Base-by-base conservation (phyloP, 345 rosid genomes). In the Populus alba region DNA sequence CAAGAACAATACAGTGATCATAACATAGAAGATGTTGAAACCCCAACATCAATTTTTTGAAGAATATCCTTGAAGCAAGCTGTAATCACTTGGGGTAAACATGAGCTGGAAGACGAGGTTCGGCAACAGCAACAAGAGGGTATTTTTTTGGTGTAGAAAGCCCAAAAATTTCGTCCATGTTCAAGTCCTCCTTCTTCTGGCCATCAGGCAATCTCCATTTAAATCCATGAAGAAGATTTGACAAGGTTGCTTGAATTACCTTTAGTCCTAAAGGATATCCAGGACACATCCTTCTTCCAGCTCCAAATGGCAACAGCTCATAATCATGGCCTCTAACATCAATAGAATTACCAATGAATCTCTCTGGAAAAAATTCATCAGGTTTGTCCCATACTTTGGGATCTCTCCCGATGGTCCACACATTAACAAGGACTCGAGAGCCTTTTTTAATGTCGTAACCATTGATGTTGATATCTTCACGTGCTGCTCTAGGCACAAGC, bases 271-370 rank as follows among this genome's bases (percentile, higher is more conserved):
- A 73, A 74, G 85, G 76, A 51, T 89, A 89, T 8, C 96, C 94
- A 3, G 96, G 96, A n/a, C 96, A 92, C 90, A 89, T 92, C 83
- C 94, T 84, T 77, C 93, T 85, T 16, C 96, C 93, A 0, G 96
- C 83, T 1, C 96, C 96, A 43, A 91, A 91, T 1, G 96, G 93
- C 71, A 90, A 23, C 37, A 91, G 49, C 84, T 90, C 87, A 6
- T 83, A 91, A 37, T 90, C 91, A 49, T 84, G 91, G 0, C 96
- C 96, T 70, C 84, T 87, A 8, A 90, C 89, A 27, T 91, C 93
- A 7, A 88, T 78, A 3, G 55, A 13, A 39, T 66, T 88, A 8
- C 81, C 88, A 0, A 91, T 66, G 71, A 91, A 91, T 59, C 96
- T 91, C 31, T 85, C 92, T 0, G 93, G 93, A 3, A 15, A 43